Percentiles rank a stretch among this genome's conserved stretches.
Evolutionary conservation across 495 filamentous ascomycete species (phyloP).

Genomic region (Friedmanniomyces endolithicus): DNA sequence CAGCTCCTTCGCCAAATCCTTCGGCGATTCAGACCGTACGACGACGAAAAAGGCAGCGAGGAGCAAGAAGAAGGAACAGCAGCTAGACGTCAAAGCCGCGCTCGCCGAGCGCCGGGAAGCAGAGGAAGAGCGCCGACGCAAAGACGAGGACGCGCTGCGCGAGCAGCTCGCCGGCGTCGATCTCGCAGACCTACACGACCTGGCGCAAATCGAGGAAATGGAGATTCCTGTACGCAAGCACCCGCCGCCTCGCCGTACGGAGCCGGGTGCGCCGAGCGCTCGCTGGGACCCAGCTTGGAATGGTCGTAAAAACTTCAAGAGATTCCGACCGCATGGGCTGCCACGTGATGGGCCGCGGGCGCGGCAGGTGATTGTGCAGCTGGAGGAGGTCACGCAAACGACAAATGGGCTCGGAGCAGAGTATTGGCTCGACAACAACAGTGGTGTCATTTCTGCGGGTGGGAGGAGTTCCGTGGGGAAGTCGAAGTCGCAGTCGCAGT

Average conservation of each 20-base stretch:
- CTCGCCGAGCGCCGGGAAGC: conserved; percentile 56
- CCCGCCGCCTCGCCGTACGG: conserved; percentile 13
- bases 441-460: conserved; percentile 18
- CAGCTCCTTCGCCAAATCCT: conserved; percentile 11
- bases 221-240: conserved; percentile 36
- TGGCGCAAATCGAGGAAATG: conserved; percentile 74
- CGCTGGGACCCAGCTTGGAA: conserved; percentile 92
- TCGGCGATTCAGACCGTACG: not conserved
- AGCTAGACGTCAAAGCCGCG: conserved; percentile 55
- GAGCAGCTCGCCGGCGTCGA: conserved; percentile 44
- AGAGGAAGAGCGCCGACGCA: conserved; percentile 48
- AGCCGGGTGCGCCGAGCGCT: conserved; percentile 35
- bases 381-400: conserved; percentile 69
- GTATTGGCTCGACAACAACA: conserved; percentile 54
- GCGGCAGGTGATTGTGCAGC: conserved; percentile 55
- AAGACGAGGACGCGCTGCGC: conserved; percentile 47
- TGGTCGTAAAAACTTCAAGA: conserved; percentile 93
- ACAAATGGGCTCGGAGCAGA: conserved; percentile 76
- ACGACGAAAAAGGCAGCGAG: not conserved
- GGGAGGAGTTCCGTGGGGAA: conserved; percentile 21
- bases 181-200: conserved; percentile 56
- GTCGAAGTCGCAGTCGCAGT: conserved; percentile 24
- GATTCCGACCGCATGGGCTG: conserved; percentile 57
- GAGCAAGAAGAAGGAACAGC: conserved; percentile 26
- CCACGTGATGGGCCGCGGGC: conserved; percentile 35